phyloP scores from a whole-genome alignment of 192 early-diverging fungal genomes.

The Chytriomyces confervae region DNA sequence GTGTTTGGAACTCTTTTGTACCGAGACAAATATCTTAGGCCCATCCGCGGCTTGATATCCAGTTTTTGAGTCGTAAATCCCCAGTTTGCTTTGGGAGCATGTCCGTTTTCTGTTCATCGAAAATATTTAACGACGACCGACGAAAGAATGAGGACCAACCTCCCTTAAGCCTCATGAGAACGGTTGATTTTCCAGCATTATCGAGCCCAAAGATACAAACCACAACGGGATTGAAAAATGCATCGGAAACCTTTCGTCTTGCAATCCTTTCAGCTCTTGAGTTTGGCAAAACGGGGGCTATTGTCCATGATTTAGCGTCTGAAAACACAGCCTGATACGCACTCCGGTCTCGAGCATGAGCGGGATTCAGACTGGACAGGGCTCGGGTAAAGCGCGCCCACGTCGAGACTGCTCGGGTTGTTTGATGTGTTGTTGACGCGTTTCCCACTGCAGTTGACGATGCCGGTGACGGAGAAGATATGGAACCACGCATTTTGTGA shows the following conservation, averaged over 20 bases:
- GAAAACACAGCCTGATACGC: no score
- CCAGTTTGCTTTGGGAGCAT: conserved; percentile 13
- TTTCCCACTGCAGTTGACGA: no score
- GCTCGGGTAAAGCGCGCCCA: no score
- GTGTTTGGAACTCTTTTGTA: conserved; percentile 7
- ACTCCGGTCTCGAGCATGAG: no score
- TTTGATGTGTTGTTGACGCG: no score
- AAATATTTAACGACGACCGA: background rate
- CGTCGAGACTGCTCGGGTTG: no score
- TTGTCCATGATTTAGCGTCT: no score
- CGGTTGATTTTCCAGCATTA: conserved; percentile 22
- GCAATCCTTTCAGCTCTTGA: background rate
- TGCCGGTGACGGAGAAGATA: no score
- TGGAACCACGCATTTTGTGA: no score
- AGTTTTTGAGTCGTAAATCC: conserved; percentile 26
- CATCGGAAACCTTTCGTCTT: conserved; percentile 15
- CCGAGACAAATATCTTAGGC: background rate
- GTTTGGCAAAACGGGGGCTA: background rate
- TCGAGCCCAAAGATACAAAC: conserved; percentile 26
- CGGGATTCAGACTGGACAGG: no score
- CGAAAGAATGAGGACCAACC: background rate
- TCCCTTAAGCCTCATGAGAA: conserved; percentile 27
- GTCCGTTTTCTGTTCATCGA: background rate
- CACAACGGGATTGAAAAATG: conserved; percentile 1
- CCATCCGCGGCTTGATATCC: conserved; percentile 1